Percentiles rank a stretch among this genome's conserved stretches.
phyloP scores from a whole-genome alignment of 2,329 filamentous ascomycete genomes.

The Exophiala spinifera region DNA sequence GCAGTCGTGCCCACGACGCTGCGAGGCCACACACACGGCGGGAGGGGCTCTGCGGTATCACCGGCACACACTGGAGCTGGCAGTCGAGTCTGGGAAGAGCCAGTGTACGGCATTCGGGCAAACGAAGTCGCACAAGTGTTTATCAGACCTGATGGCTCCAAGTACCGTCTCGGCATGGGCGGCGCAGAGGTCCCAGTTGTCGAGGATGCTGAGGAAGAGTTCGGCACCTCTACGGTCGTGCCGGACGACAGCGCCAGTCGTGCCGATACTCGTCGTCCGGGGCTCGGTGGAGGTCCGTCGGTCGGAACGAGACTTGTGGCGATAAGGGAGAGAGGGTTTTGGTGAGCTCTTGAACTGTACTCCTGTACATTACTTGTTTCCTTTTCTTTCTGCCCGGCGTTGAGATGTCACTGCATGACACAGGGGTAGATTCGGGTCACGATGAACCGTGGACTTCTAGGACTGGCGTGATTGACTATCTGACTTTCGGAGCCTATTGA shows the following conservation, averaged over 20 bases:
- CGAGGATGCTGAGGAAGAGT: background rate
- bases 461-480: too few relatives aligned
- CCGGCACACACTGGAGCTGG: background rate
- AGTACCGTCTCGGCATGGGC: slow-evolving; percentile 22
- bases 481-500: too few relatives aligned
- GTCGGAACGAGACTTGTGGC: background rate
- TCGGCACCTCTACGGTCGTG: slow-evolving; percentile 5
- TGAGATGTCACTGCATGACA: too few relatives aligned
- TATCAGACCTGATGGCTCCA: slow-evolving; percentile 13
- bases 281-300: background rate
- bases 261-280: slow-evolving; percentile 5
- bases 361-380: background rate
- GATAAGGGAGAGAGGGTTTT: background rate
- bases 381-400: background rate
- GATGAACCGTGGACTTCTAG: too few relatives aligned
- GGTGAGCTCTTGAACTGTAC: background rate
- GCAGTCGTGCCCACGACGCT: background rate
- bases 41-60: background rate
- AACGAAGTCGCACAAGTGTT: slow-evolving; percentile 22
- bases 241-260: slow-evolving; percentile 31
- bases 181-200: slow-evolving; percentile 24
- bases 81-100: background rate
- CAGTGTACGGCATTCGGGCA: slow-evolving; percentile 21
- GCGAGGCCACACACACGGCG: slow-evolving; percentile 1
- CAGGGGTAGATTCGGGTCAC: too few relatives aligned